Evolutionary conservation across 441 rosid genomes (phyloP).

Genomic region (Croton setiger): DNA sequence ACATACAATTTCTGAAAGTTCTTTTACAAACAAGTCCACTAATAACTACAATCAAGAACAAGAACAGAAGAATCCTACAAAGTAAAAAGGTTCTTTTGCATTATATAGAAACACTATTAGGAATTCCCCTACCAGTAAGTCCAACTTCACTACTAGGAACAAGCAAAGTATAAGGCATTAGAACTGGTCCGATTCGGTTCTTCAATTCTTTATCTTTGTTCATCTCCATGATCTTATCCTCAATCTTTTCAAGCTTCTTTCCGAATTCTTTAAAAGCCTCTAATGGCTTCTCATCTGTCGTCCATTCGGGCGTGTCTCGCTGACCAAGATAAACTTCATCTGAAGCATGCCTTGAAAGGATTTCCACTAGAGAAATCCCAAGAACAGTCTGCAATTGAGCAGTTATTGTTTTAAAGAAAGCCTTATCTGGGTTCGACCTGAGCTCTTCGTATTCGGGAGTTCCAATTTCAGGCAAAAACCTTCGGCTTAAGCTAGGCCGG

Average conservation of each 20-base stretch:
- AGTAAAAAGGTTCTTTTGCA: background rate
- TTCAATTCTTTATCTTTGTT: conserved; percentile 28
- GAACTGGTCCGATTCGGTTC: conserved; percentile 46
- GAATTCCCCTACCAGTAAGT: conserved; percentile 51
- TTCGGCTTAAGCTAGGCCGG: conserved; percentile 54
- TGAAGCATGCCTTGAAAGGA: conserved; percentile 54
- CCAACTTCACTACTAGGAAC: conserved; percentile 43
- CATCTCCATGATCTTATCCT: conserved; percentile 31
- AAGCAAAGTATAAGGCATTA: conserved; percentile 42
- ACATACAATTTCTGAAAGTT: background rate
- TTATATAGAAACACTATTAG: conserved; percentile 45
- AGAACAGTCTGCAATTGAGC: conserved; percentile 51
- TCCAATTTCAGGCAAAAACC: conserved; percentile 57
- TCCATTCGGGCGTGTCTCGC: conserved; percentile 57
- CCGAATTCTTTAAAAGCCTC: conserved; percentile 54
- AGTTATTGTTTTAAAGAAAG: conserved; percentile 49
- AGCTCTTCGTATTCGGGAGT: conserved; percentile 52
- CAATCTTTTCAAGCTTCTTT: conserved; percentile 32
- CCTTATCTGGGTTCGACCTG: conserved; percentile 42
- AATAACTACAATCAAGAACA: background rate
- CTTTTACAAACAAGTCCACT: background rate
- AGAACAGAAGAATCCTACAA: background rate
- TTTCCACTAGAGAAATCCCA: conserved; percentile 54
- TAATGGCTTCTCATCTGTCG: conserved; percentile 36
- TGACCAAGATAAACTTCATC: conserved; percentile 68